Evolutionary conservation across 2,329 filamentous ascomycete genomes (phyloP).

Genomic region (Fusarium incarnatum): DNA sequence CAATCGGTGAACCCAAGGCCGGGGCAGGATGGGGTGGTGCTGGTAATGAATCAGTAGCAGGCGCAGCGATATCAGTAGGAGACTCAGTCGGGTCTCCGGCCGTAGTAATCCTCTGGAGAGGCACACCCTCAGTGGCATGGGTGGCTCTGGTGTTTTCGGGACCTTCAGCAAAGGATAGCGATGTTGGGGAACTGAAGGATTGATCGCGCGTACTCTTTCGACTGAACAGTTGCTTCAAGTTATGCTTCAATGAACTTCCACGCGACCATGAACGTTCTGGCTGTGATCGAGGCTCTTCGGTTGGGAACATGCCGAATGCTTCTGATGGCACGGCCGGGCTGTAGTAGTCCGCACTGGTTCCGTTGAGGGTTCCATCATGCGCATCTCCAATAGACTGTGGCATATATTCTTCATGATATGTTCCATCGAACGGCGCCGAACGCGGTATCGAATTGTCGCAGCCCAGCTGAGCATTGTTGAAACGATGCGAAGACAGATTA

Average conservation of each 20-base stretch:
- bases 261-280: conserved; percentile 47
- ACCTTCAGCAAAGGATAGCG: conserved; percentile 31
- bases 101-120: conserved; percentile 43
- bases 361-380: conserved; percentile 50
- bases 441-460: conserved; percentile 34
- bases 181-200: conserved; percentile 46
- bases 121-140: conserved; percentile 24
- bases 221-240: conserved; percentile 53
- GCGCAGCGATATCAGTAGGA: conserved; percentile 47
- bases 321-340: conserved; percentile 56
- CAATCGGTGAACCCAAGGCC: conserved; percentile 42
- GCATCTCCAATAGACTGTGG: conserved; percentile 46
- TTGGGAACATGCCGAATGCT: conserved; percentile 55
- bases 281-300: conserved; percentile 40
- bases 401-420: conserved; percentile 45
- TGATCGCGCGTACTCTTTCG: conserved; percentile 51
- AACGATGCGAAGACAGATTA: conserved; percentile 15
- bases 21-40: conserved; percentile 23
- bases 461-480: conserved; percentile 19
- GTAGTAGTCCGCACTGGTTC: conserved; percentile 57
- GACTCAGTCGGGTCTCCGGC: conserved; percentile 46
- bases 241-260: conserved; percentile 52
- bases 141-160: conserved; percentile 23
- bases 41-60: conserved; percentile 28
- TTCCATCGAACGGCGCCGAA: conserved; percentile 39